Conservation (phyloP, 768 basidiomycete species). For the Lactifluus hygrophoroides region DNA sequence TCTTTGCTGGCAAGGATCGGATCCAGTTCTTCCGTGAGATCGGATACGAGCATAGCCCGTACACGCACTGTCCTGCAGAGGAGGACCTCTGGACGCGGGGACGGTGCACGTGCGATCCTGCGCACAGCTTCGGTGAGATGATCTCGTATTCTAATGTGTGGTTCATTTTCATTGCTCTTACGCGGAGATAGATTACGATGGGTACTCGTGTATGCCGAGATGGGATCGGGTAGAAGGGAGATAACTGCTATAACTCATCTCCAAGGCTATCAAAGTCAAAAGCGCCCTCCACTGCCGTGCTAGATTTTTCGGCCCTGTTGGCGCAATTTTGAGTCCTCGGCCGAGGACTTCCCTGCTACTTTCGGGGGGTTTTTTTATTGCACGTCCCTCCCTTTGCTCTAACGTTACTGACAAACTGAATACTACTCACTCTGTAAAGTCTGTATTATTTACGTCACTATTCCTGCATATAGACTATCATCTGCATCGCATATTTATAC, state of each 20-base stretch:
- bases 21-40: constrained; percentile 81
- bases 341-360: too few relatives aligned
- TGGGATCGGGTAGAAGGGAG: constrained; percentile 32
- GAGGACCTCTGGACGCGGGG: constrained; percentile 32
- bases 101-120: constrained; percentile 42
- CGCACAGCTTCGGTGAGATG: constrained; percentile 48
- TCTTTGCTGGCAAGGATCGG: constrained; percentile 66
- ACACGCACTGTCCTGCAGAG: constrained; percentile 45
- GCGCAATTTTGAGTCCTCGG: too few relatives aligned
- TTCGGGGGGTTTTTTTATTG: too few relatives aligned
- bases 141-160: background rate
- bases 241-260: background rate
- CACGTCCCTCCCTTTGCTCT: too few relatives aligned
- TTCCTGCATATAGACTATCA: too few relatives aligned
- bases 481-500: too few relatives aligned
- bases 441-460: too few relatives aligned
- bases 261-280: too few relatives aligned
- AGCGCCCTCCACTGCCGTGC: too few relatives aligned
- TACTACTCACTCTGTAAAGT: too few relatives aligned
- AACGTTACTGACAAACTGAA: too few relatives aligned
- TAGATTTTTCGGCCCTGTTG: too few relatives aligned
- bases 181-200: constrained; percentile 39
- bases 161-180: constrained; percentile 15
- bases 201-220: constrained; percentile 47
- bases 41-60: constrained; percentile 74